Conservation (phyloP, 129 eudicot genomes). For the Pseudognaphalium luteoalbum region DNA sequence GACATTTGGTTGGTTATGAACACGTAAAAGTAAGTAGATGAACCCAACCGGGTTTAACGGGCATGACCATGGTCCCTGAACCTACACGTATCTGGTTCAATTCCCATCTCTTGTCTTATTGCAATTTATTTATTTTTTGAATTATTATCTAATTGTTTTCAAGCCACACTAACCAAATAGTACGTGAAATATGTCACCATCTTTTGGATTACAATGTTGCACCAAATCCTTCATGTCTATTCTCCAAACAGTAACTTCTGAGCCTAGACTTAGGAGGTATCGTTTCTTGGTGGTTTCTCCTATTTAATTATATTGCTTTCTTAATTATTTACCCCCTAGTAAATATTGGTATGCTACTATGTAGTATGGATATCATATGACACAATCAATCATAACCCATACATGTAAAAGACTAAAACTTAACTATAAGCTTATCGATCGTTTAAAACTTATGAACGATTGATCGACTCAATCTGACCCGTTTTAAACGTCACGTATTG, state of each 20-base stretch:
- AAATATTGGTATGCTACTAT: too few relatives aligned
- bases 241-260: conserved; percentile 13
- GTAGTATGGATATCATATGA: not conserved
- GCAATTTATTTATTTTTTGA: not conserved
- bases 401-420: not conserved
- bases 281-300: not conserved
- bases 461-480: not conserved
- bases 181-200: conserved; percentile 18
- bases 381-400: not conserved
- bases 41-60: conserved; percentile 3
- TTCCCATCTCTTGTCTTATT: not conserved
- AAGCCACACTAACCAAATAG: conserved; percentile 1
- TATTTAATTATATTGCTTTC: not conserved
- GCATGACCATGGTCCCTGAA: conserved; percentile 3
- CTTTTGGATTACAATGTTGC: conserved; percentile 28
- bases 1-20: not conserved
- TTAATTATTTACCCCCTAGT: not conserved
- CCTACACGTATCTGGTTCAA: conserved; percentile 2
- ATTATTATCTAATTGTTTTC: not conserved
- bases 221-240: conserved; percentile 31
- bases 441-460: not conserved
- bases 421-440: too few relatives aligned
- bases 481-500: too few relatives aligned
- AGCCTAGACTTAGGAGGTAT: not conserved
- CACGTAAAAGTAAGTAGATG: conserved; percentile 11